Evolutionary conservation across 352 stramenopile genomes (phyloP).

Genomic region (Phytopythium boreale): DNA sequence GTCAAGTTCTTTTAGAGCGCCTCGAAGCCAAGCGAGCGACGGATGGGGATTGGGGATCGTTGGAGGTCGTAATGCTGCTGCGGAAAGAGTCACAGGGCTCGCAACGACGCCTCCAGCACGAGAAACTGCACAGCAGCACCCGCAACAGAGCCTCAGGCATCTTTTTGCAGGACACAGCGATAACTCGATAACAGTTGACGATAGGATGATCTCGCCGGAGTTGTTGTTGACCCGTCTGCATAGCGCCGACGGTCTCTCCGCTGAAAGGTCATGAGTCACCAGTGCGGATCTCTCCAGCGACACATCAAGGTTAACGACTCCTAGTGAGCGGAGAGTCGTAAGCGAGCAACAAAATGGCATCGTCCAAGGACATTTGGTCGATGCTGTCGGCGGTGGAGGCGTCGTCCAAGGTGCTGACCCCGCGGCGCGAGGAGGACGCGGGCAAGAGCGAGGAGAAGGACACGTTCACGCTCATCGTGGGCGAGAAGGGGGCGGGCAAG

Average conservation of each 20-base stretch:
- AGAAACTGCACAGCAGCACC: no score
- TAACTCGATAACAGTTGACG: background rate
- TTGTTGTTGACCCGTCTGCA: background rate
- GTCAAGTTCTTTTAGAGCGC: slow-evolving; percentile 85
- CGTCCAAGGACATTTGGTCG: slow-evolving; percentile 70
- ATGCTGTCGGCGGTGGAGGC: slow-evolving; percentile 54
- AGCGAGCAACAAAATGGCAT: slow-evolving; percentile 5
- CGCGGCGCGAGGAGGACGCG: slow-evolving; percentile 13
- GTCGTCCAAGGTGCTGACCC: slow-evolving; percentile 20
- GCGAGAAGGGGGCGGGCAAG: slow-evolving; percentile 73
- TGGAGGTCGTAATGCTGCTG: no score
- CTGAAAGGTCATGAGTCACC: background rate
- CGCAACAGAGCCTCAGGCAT: no score
- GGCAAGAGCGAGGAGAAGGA: slow-evolving; percentile 49
- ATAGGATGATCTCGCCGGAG: background rate
- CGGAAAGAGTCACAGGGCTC: no score
- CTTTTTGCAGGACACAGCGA: background rate
- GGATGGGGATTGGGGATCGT: no score
- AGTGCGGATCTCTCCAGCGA: background rate
- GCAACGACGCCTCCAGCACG: no score
- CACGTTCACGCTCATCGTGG: slow-evolving; percentile 69
- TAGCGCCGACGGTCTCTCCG: background rate
- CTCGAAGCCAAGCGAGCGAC: no score
- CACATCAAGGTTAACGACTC: background rate
- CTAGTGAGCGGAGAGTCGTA: background rate